Evolutionary conservation across 768 basidiomycete genomes (phyloP).

Genomic region (Tubosaeta sp.): DNA sequence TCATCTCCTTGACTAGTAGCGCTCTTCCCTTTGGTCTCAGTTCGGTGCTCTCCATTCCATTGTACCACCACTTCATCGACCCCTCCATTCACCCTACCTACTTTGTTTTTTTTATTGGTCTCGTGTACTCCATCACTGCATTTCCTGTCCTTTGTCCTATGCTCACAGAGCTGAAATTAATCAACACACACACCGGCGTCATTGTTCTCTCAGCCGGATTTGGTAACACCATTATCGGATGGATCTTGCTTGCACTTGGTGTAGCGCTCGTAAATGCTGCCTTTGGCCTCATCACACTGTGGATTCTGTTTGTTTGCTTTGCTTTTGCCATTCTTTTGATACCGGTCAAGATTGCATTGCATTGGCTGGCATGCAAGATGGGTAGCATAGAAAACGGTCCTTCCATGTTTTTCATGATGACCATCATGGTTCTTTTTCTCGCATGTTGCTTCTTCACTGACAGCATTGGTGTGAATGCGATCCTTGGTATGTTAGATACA

Average conservation of each 20-base stretch:
- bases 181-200: constrained; percentile 89
- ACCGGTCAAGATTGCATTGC: constrained; percentile 55
- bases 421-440: constrained; percentile 77
- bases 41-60: constrained; percentile 59
- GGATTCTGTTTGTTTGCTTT: constrained; percentile 73
- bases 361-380: constrained; percentile 70
- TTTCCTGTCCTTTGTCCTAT: constrained; percentile 86
- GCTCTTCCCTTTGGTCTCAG: constrained; percentile 84
- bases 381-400: constrained; percentile 82
- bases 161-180: constrained; percentile 83
- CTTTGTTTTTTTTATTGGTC: constrained; percentile 92
- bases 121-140: constrained; percentile 84
- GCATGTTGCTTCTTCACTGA: constrained; percentile 90
- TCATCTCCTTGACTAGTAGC: constrained; percentile 80
- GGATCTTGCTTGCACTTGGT: constrained; percentile 84
- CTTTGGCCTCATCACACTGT: constrained; percentile 77
- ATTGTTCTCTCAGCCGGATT: constrained; percentile 92
- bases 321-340: constrained; percentile 78
- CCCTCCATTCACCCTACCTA: constrained; percentile 67
- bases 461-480: constrained; percentile 85
- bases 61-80: constrained; percentile 53
- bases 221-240: constrained; percentile 81
- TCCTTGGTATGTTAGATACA: constrained; percentile 56
- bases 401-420: constrained; percentile 84
- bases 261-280: constrained; percentile 90